Conservation (phyloP, 2,329 filamentous ascomycete species). For the Tetracladium maxilliforme region DNA sequence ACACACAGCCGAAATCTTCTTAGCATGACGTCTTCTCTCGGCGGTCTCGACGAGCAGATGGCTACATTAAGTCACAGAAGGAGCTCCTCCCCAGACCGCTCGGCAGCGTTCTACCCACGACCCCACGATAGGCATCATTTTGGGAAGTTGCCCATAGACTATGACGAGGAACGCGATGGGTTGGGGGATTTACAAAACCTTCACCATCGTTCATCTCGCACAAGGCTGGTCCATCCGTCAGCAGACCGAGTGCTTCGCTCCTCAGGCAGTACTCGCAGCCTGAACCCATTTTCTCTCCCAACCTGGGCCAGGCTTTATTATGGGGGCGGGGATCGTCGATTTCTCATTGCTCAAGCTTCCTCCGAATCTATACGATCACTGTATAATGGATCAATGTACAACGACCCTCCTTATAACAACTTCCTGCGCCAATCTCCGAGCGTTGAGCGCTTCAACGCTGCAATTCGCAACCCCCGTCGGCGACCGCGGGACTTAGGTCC, state of each 20-base stretch:
- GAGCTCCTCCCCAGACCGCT: slow-evolving; percentile 31
- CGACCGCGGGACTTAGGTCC: no score
- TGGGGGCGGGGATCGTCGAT: slow-evolving; percentile 45
- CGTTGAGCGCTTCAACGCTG: no score
- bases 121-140: slow-evolving; percentile 20
- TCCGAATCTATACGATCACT: slow-evolving; percentile 31
- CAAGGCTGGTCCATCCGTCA: slow-evolving; percentile 34
- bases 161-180: slow-evolving; percentile 50
- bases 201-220: slow-evolving; percentile 35
- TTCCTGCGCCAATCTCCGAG: no score
- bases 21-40: slow-evolving; percentile 39
- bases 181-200: slow-evolving; percentile 42
- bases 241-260: no score
- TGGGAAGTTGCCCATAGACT: slow-evolving; percentile 33
- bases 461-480: no score
- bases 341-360: slow-evolving; percentile 27
- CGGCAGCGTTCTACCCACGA: slow-evolving; percentile 21
- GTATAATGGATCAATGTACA: no score
- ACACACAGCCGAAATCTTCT: slow-evolving; percentile 37
- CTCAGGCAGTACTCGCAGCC: slow-evolving; percentile 21
- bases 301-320: slow-evolving; percentile 51
- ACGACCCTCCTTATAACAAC: no score
- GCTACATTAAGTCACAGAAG: slow-evolving; percentile 7
- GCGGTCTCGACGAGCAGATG: slow-evolving; percentile 10
- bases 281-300: slow-evolving; percentile 19